phyloP scores from a whole-genome alignment of 805 yeast genomes.

The Nadsonia fulvescens region DNA sequence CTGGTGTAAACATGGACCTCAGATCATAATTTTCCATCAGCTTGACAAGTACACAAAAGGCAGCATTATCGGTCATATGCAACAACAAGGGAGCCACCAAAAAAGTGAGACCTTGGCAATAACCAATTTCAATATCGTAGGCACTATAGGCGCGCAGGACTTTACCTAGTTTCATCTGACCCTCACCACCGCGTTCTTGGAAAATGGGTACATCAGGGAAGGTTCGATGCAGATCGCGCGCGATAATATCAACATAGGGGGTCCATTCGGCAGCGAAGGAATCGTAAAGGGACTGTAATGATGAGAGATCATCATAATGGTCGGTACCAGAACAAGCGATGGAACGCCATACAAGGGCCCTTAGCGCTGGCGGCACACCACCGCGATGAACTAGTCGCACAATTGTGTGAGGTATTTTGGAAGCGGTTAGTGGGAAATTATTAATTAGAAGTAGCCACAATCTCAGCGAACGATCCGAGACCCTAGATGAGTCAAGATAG shows the following conservation, averaged over 20 bases:
- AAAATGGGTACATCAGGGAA: slow-evolving; percentile 38
- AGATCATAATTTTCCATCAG: slow-evolving; percentile 43
- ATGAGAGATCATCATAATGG: slow-evolving; percentile 5
- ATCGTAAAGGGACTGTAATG: slow-evolving; percentile 17
- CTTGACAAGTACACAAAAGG: slow-evolving; percentile 34
- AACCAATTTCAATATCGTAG: slow-evolving; percentile 47
- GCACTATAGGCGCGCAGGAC: slow-evolving; percentile 44
- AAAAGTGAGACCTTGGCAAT: slow-evolving; percentile 50
- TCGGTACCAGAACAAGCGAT: slow-evolving; percentile 11
- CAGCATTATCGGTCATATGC: slow-evolving; percentile 23
- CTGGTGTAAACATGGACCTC: slow-evolving; percentile 32
- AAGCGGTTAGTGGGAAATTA: no score
- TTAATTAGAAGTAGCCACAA: no score
- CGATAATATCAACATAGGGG: slow-evolving; percentile 27
- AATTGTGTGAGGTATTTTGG: no score
- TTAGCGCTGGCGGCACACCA: slow-evolving; percentile 20
- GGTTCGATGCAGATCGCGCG: slow-evolving; percentile 41
- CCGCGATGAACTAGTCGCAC: no score
- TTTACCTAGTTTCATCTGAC: slow-evolving; percentile 30
- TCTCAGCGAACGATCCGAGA: no score
- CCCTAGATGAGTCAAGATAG: no score
- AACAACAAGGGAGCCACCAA: slow-evolving; percentile 39
- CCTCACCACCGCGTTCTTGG: slow-evolving; percentile 22
- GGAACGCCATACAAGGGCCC: slow-evolving; percentile 20
- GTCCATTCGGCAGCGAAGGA: slow-evolving; percentile 24